Conservation (phyloP, 805 yeast species). For the Kazachstania taianensis region DNA sequence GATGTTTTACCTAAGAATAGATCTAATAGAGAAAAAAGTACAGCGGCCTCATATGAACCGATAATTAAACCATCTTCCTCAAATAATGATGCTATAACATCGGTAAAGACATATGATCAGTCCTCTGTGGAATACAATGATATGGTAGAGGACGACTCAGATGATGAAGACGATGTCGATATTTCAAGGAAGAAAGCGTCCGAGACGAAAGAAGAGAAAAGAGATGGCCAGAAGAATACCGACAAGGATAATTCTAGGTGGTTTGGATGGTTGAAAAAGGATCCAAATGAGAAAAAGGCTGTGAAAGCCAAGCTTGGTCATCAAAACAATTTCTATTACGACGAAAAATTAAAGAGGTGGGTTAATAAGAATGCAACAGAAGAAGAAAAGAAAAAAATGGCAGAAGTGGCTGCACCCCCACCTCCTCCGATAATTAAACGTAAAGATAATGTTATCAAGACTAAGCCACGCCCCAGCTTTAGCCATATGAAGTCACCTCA, state of each 20-base stretch:
- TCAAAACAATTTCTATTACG: constrained; percentile 56
- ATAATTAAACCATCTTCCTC: constrained; percentile 22
- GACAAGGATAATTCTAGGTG: constrained; percentile 24
- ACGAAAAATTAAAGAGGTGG: constrained; percentile 82
- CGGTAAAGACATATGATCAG: not conserved
- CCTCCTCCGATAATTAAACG: constrained; percentile 38
- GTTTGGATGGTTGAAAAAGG: constrained; percentile 56
- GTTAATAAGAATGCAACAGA: constrained; percentile 57
- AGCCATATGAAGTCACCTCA: constrained; percentile 4
- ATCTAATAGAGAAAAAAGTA: not conserved
- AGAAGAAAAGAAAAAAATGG: constrained; percentile 48
- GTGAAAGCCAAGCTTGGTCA: constrained; percentile 82
- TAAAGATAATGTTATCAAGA: constrained; percentile 25
- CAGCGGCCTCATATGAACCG: constrained; percentile 14
- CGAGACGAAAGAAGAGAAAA: constrained; percentile 16
- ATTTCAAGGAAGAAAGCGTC: constrained; percentile 5
- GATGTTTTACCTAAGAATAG: too few species aligned
- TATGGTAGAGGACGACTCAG: constrained; percentile 35
- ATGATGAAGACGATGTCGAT: constrained; percentile 25
- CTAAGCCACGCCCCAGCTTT: constrained; percentile 31
- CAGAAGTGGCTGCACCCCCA: constrained; percentile 67
- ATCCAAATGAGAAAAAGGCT: constrained; percentile 61
- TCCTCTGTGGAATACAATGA: constrained; percentile 39
- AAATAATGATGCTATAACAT: constrained; percentile 9
- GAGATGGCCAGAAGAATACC: constrained; percentile 14